Base-by-base conservation (phyloP, 75 land plant genomes). In the Adiantum capillusveneris region DNA sequence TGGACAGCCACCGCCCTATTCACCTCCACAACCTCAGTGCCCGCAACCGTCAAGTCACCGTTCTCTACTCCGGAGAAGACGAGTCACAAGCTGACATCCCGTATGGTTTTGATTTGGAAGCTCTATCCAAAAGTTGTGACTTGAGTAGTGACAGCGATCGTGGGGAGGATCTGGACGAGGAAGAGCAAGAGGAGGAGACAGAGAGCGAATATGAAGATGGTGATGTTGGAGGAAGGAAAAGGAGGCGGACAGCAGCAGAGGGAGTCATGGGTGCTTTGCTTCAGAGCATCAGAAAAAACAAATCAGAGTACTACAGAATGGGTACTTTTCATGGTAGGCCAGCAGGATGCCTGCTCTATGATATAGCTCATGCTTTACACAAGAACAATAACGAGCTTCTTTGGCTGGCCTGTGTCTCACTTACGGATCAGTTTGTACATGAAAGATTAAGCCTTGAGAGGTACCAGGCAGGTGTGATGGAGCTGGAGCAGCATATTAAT, bases 351-450 rank as follows among this genome's bases (percentile, higher is more conserved):
- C 72, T 84, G 64, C 71, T 93, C 86, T 85, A 70, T 75, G 98
- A 93, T 41, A 61, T 88, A 19, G 72, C 90, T 12, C 86, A 93
- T 67, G 71, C 83, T 21, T 65, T 88, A 29, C 75, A 91, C 58
- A 93, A 81, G 68, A 93, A 81, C 83, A 88, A 76, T 2, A 88
- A 88, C 57, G 98, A 93, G 79, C 57, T 80, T 53, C 83, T 93
- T 3, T 93, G 98, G 98, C 60, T 93, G 51, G 94, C 98, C 51
- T 88, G 98, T 69, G 98, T 93, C 5, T 71, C 94, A 0, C 67
- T 93, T 21, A 93, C 98, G 3, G 94, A 93, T 66, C 94, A 93
- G 65, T 88, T 93, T 61, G 95, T 88, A 19, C 98, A 93, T 31
- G 98, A 92, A 71, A 83, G 90, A 71, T 27, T 88, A 11, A 88